Conservation (phyloP, 371 early-diverging fungal genomes). For the Parasitella parasitica region DNA sequence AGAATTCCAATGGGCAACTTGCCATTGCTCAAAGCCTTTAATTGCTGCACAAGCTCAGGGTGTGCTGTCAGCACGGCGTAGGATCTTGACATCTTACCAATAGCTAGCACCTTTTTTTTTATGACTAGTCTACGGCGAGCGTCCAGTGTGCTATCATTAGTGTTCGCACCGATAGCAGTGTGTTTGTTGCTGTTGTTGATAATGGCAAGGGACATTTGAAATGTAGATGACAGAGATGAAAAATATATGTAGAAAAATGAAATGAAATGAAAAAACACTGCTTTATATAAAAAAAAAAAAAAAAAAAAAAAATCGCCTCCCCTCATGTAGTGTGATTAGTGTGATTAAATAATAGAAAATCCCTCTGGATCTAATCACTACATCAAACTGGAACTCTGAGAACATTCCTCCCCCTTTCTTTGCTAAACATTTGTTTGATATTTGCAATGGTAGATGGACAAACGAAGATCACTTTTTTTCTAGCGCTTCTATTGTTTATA, state of each 20-base stretch:
- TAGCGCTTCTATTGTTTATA: slow-evolving; percentile 5
- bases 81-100: slow-evolving; percentile 39
- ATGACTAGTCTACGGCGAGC: slow-evolving; percentile 39
- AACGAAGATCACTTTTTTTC: slow-evolving; percentile 11
- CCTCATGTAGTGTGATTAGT: background rate
- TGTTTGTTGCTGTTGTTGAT: slow-evolving; percentile 2
- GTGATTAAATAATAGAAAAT: slow-evolving; percentile 3
- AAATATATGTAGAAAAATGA: no score
- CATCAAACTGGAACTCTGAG: slow-evolving; percentile 19
- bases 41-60: slow-evolving; percentile 37
- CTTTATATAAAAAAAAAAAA: background rate
- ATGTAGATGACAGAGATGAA: no score
- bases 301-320: background rate
- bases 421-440: background rate
- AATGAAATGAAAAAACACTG: no score
- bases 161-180: slow-evolving; percentile 1
- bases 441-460: no score
- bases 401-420: slow-evolving; percentile 15
- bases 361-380: slow-evolving; percentile 1
- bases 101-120: slow-evolving; percentile 43
- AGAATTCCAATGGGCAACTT: slow-evolving; percentile 39
- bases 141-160: slow-evolving; percentile 3
- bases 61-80: slow-evolving; percentile 34
- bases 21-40: slow-evolving; percentile 32
- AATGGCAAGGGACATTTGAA: slow-evolving; percentile 15